Base-by-base conservation (phyloP, 495 filamentous ascomycete genomes). In the Lepraria neglecta region DNA sequence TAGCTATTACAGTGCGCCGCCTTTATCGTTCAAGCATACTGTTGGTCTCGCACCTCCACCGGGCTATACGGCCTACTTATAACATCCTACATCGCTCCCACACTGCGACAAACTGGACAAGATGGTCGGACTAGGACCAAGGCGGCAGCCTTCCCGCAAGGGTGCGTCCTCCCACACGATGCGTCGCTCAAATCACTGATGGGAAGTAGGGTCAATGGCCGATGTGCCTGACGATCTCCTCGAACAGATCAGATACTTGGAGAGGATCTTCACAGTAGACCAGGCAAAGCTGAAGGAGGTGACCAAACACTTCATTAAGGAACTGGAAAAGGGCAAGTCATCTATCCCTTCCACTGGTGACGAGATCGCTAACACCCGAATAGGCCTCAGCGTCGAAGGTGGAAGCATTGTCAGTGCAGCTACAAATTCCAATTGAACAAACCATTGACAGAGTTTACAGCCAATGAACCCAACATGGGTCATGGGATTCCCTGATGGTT, bases 381-480 rank as follows among this genome's bases (percentile, higher is more conserved):
- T 58, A 70, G 91, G 92, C 62, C 79, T 98, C 44, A 89, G 81
- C 54, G 84, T 88, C 58, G 87, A 95, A 73, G 94, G 94, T 53
- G 92, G 91, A 55, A 92, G 85, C 73, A 97, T 98, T 72, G 91
- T 96, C 75, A 79, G 90, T 78, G 57, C 59, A 61, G 52, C 55
- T 47, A 27, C 7, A 28, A 19, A 50, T 53, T 31, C 30, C 44
- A 56, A 55, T 53, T 60, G 63, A 27, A 52, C 56, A 27, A 51
- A 38, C 46, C 58, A 61, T 58, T 66, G 46, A 63, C 38, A 10
- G 21, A 15, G 9, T 14, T 31, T 6, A 50, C 73, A 96, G 91
- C 94, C 94, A 62, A 98, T 98, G 94, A 97, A 97, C 75, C 89
- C 94, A 46, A 97, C 94, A 56, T 98, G 94, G 94, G 92, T 94